Base-by-base conservation (phyloP, 2,329 filamentous ascomycete genomes). In the Scedosporium minutisporum region DNA sequence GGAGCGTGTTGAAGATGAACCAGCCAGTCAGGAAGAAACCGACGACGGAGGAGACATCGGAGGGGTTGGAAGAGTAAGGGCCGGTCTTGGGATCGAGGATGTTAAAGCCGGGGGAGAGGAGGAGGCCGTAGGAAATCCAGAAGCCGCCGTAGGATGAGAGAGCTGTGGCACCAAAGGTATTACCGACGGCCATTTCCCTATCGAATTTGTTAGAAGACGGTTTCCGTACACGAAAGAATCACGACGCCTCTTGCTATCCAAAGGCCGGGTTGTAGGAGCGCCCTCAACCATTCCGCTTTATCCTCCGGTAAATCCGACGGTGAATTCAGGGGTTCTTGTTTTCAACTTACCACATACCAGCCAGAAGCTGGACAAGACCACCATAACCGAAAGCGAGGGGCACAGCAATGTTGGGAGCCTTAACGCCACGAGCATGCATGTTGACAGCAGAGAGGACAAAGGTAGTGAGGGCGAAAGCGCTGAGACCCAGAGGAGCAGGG, bases 101-200 rank as follows among this genome's bases (percentile, higher is more conserved):
- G 58, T 82, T 73, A 77, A 89, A 92, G 65, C 82, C 71, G 1
- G 84, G 89, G 2, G 88, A 90, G 65, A 89, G 75, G 62, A 93
- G 80, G 68, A 93, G 87, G 65, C 79, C 89, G 69, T 90, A 89
- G 12, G 83, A 79, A 70, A 93, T 83, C 90, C 90, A 93, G 82
- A 93, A 93, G 66, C 89, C 89, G 68, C 90, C 90, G 71, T 90
- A 93, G 0, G 89, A 93, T 9, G 88, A 90, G 63, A 93, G 77
- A 21, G 90, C 89, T 25, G 89, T 93, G 61, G 89, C 90, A 80
- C 89, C 89, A 67, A 93, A 93, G 10, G 90, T 93, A 80, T 93
- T 93, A 63, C 89, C 90, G n/a, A 90, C 82, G 42, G 89, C 89
- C 84, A 93, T 90, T 78, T 93, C 90, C 89, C 88, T 91, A 61